Evolutionary conservation across 495 filamentous ascomycete species (phyloP).

Genomic region (Penicillium mononematosum): DNA sequence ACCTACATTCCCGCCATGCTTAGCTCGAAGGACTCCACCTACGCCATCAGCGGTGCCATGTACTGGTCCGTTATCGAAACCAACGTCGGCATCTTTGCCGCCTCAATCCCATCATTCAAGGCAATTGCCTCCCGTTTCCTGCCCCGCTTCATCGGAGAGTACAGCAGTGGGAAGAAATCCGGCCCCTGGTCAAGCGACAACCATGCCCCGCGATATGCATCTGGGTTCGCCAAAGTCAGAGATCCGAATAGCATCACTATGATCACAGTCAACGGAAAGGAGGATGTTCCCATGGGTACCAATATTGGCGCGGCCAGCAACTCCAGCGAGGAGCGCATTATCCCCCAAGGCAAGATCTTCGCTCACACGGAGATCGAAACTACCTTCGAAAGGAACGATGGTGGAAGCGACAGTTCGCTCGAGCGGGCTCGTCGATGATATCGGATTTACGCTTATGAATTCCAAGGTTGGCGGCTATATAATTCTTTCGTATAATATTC

Average conservation of each 20-base stretch:
- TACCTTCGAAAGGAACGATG: constrained; percentile 32
- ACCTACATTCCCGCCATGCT: constrained; percentile 43
- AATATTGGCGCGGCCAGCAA: constrained; percentile 26
- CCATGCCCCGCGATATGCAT: constrained; percentile 24
- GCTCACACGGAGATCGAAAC: constrained; percentile 41
- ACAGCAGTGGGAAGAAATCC: constrained; percentile 34
- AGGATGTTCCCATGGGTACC: constrained; percentile 25
- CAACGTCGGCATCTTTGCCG: constrained; percentile 43
- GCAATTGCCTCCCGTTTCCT: constrained; percentile 43
- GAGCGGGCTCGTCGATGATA: constrained; percentile 23
- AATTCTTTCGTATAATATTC: constrained; percentile 2
- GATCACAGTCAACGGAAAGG: constrained; percentile 18
- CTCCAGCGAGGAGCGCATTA: constrained; percentile 37
- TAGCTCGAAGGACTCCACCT: constrained; percentile 35
- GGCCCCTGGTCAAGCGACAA: constrained; percentile 27
- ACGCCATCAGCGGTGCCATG: constrained; percentile 43
- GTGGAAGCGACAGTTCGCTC: constrained; percentile 1
- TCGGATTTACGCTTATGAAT: not conserved
- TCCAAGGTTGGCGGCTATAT: not conserved
- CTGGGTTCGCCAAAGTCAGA: constrained; percentile 34
- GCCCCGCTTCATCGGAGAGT: constrained; percentile 41
- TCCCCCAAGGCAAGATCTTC: constrained; percentile 41
- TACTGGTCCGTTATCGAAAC: constrained; percentile 48
- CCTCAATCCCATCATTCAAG: constrained; percentile 46
- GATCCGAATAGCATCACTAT: constrained; percentile 24